phyloP scores from a whole-genome alignment of 1,139 yeast genomes.

The Zhuliangozyma blackwelliae region DNA sequence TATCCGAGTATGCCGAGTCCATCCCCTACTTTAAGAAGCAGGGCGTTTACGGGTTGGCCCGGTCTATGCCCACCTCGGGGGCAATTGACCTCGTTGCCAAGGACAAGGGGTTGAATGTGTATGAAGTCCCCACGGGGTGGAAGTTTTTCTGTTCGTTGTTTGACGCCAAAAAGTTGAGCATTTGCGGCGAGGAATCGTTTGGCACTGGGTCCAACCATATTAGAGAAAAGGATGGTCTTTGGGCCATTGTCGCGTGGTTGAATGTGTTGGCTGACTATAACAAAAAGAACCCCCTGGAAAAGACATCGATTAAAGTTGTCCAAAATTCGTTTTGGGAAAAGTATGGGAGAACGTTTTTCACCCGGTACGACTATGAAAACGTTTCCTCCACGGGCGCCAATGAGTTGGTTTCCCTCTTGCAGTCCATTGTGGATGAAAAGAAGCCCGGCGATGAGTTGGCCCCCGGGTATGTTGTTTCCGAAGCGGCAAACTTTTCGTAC shows the following conservation, averaged over 20 bases:
- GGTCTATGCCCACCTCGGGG: constrained; percentile 96
- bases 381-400: constrained; percentile 74
- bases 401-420: constrained; percentile 58
- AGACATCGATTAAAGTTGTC: constrained; percentile 66
- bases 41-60: constrained; percentile 91
- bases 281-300: constrained; percentile 47
- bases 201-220: constrained; percentile 98
- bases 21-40: constrained; percentile 87
- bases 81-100: constrained; percentile 92
- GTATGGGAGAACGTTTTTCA: constrained; percentile 96
- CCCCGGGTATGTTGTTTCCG: constrained; percentile 51
- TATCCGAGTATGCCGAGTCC: constrained; percentile 83
- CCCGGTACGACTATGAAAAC: constrained; percentile 91
- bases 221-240: constrained; percentile 94
- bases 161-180: constrained; percentile 87
- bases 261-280: constrained; percentile 85
- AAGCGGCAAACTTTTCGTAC: constrained; percentile 86
- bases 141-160: constrained; percentile 94
- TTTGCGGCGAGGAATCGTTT: constrained; percentile 97
- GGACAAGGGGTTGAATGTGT: constrained; percentile 65
- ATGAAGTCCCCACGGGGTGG: constrained; percentile 99
- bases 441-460: constrained; percentile 43
- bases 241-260: constrained; percentile 98
- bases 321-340: constrained; percentile 85
- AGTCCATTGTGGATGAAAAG: constrained; percentile 27